A percentile compares a stretch with the other conserved stretches of the same genome.
These are phyloP conservation scores for Mycena metata DNA, from an alignment of 768 basidiomycete species.

Conservation along the genomic window DNA sequence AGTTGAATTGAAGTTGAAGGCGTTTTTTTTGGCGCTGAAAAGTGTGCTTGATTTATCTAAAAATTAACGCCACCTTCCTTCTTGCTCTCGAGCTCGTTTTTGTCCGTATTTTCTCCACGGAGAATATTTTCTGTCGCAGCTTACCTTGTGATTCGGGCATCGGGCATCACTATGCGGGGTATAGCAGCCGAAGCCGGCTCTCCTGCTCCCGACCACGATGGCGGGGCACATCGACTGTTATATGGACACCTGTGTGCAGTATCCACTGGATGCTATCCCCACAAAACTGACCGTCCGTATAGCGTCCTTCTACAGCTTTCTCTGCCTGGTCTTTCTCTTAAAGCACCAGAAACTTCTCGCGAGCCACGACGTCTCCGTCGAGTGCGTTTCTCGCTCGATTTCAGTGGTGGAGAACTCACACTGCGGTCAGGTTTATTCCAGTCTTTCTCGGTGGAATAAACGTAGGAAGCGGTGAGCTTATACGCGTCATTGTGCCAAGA, in stretches of 20 bases:
- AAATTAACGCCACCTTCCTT: no score
- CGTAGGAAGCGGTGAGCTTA: conserved; percentile 28
- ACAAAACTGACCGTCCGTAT: not conserved
- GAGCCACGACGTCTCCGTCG: conserved; percentile 32
- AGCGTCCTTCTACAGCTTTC: conserved; percentile 37
- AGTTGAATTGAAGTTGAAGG: no score
- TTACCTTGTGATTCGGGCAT: no score
- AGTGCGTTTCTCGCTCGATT: conserved; percentile 12
- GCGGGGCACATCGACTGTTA: conserved; percentile 38
- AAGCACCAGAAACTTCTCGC: conserved; percentile 28
- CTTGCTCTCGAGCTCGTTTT: no score
- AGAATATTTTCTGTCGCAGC: no score
- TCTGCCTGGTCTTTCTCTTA: conserved; percentile 31
- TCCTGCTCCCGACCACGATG: conserved; percentile 1
- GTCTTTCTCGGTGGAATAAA: conserved; percentile 38
- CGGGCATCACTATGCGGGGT: no score
- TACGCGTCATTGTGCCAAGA: not conserved
- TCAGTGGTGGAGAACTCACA: not conserved
- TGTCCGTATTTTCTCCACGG: no score
- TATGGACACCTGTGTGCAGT: conserved; percentile 32
- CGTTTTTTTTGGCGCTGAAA: no score
- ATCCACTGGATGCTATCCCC: not conserved
- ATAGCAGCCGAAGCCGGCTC: no score
- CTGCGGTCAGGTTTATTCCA: conserved; percentile 28
- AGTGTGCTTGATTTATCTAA: no score